Percentiles rank a stretch among this genome's conserved stretches.
phyloP scores from a whole-genome alignment of 2,329 filamentous ascomycete genomes.

The Sporothrix variecibatus region DNA sequence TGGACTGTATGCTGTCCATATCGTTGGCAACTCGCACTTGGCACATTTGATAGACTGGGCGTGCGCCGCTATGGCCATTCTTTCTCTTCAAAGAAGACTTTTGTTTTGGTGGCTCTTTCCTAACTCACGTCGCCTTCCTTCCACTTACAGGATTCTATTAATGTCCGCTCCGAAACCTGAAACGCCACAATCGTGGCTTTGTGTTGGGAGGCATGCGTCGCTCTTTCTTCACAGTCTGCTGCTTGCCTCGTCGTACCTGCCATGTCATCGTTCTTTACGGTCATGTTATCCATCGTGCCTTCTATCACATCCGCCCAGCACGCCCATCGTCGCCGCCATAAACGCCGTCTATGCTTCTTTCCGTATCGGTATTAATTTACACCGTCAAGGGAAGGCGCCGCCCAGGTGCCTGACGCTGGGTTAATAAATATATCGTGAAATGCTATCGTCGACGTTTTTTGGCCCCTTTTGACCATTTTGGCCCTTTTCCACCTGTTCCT shows the following conservation, averaged over 20 bases:
- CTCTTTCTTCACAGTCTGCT: background rate
- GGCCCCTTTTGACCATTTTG: background rate
- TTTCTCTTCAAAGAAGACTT: background rate
- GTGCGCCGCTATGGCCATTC: slow-evolving; percentile 9
- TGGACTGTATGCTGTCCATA: background rate
- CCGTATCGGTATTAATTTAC: slow-evolving; percentile 25
- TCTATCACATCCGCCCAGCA: background rate
- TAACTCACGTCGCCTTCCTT: background rate
- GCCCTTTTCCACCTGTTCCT: background rate
- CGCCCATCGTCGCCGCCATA: background rate
- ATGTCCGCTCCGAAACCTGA: slow-evolving; percentile 15
- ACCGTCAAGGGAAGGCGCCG: slow-evolving; percentile 18
- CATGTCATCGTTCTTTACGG: background rate
- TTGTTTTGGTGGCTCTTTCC: background rate
- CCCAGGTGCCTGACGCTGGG: background rate
- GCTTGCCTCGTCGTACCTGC: background rate
- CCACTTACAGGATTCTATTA: background rate
- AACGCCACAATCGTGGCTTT: background rate
- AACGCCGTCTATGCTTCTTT: slow-evolving; percentile 7
- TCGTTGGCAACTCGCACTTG: background rate
- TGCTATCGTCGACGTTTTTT: slow-evolving; percentile 3
- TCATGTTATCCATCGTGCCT: background rate
- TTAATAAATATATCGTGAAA: slow-evolving; percentile 22
- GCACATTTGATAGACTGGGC: background rate
- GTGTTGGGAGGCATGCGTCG: background rate